Conservation (phyloP, 2,329 filamentous ascomycete genomes). For the Botrytis medusae region DNA sequence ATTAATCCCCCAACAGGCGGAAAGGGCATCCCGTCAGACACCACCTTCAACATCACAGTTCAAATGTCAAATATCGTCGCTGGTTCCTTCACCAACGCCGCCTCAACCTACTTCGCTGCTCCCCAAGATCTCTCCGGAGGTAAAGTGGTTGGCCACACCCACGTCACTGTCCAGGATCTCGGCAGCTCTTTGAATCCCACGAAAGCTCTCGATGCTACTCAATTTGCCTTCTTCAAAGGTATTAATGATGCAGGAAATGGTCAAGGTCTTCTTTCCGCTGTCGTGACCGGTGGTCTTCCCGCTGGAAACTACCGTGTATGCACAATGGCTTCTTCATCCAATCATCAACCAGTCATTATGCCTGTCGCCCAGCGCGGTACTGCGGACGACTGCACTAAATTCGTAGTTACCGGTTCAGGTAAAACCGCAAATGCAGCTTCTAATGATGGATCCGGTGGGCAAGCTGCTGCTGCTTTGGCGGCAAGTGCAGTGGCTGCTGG, state of each 20-base stretch:
- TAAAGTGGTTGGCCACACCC: constrained; percentile 43
- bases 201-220: constrained; percentile 37
- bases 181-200: constrained; percentile 39
- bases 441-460: constrained; percentile 28
- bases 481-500: constrained; percentile 40
- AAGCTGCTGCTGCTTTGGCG: constrained; percentile 26
- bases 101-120: constrained; percentile 43
- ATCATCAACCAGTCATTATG: constrained; percentile 48
- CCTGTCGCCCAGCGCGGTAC: constrained; percentile 48
- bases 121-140: constrained; percentile 41
- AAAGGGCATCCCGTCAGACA: constrained; percentile 32
- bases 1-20: constrained; percentile 37
- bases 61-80: constrained; percentile 41
- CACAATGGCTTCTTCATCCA: constrained; percentile 45
- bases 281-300: constrained; percentile 44
- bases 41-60: constrained; percentile 39
- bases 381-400: constrained; percentile 48
- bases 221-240: constrained; percentile 46
- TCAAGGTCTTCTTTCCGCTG: constrained; percentile 42
- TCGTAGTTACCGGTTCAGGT: constrained; percentile 41
- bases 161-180: constrained; percentile 44
- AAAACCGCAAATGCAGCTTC: constrained; percentile 28
- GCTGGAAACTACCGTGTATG: constrained; percentile 48
- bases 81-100: constrained; percentile 44
- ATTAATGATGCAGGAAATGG: constrained; percentile 45